Evolutionary conservation across 2,329 filamentous ascomycete species (phyloP), one percentile per base, ranked within the genome.

Genomic region (Biscogniauxia sp.): DNA sequence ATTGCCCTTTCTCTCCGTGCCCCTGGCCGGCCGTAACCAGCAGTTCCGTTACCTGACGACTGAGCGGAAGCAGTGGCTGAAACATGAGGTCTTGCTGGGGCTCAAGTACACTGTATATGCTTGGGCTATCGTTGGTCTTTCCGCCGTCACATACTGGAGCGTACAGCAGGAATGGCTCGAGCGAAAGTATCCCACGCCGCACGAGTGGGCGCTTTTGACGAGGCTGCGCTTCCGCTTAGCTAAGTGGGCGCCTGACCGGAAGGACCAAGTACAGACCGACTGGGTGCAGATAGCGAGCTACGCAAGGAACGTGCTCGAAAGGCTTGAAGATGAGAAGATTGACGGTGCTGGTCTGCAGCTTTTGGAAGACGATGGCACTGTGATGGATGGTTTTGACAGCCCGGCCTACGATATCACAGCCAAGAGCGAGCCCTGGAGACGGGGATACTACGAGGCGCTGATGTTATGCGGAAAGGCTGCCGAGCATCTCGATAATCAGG

Each of bases 341-440:
- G 93, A 96, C 65, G 93, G 92, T 0, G 79, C 83, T 26, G 90
- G 83, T 0, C 71, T 94, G 28, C 68, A 76, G 7, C 83, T 88
- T 66, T 81, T 87, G 61, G 78, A 79, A 6, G 81, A 82, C 45
- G 84, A 82, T 2, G 84, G 79, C 0, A 76, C 83, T 2, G 70
- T 80, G 50, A 78, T 87, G n/a, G 81, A 82, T 2, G 84, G 82
- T 0, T 69, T 86, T 26, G 84, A 83, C 0, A 79, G 76, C 59
- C 79, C 70, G 0, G 73, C 87, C 0, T 86, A 86, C 65, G 91
- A 97, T 72, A 79, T 95, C 59, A 85, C 85, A 1, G 82, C 77
- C 6, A 96, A 93, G 79, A 89, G 87, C 64, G 92, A 96, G 75
- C 82, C 89, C 55, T 98, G 93, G 94, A 82, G 89, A 69, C 82